Conservation (phyloP, 768 basidiomycete genomes). For the Boletus insuetus region DNA sequence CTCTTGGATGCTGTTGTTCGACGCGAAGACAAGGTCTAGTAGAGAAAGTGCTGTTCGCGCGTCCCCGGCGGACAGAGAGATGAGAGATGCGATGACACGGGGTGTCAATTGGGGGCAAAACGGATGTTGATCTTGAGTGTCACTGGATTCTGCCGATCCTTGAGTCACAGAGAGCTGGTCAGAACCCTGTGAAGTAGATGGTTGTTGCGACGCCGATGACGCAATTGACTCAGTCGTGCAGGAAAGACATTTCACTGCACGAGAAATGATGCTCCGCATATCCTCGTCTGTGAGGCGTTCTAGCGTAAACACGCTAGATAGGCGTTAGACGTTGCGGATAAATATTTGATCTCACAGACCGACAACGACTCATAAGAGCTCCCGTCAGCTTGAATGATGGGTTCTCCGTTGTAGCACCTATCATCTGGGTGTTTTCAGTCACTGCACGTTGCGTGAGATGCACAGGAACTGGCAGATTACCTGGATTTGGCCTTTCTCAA, state of each 20-base stretch:
- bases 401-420: constrained; percentile 89
- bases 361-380: constrained; percentile 71
- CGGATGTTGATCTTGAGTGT: constrained; percentile 15
- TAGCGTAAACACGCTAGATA: constrained; percentile 67
- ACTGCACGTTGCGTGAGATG: neutral
- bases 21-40: constrained; percentile 63
- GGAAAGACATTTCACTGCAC: constrained; percentile 44
- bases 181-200: constrained; percentile 18
- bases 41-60: constrained; percentile 77
- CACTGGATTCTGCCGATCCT: constrained; percentile 19
- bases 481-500: constrained; percentile 77
- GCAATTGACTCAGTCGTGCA: constrained; percentile 5
- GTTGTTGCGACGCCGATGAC: constrained; percentile 2
- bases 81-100: constrained; percentile 46
- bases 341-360: constrained; percentile 41
- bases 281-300: constrained; percentile 64
- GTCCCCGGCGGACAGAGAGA: constrained; percentile 62
- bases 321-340: constrained; percentile 13
- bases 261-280: constrained; percentile 53
- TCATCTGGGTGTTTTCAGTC: constrained; percentile 39
- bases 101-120: constrained; percentile 42
- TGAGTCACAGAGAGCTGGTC: constrained; percentile 12
- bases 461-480: constrained; percentile 26
- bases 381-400: constrained; percentile 81
- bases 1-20: constrained; percentile 41